Conservation (phyloP, 2,329 filamentous ascomycete species). For the Escovopsis sp. region DNA sequence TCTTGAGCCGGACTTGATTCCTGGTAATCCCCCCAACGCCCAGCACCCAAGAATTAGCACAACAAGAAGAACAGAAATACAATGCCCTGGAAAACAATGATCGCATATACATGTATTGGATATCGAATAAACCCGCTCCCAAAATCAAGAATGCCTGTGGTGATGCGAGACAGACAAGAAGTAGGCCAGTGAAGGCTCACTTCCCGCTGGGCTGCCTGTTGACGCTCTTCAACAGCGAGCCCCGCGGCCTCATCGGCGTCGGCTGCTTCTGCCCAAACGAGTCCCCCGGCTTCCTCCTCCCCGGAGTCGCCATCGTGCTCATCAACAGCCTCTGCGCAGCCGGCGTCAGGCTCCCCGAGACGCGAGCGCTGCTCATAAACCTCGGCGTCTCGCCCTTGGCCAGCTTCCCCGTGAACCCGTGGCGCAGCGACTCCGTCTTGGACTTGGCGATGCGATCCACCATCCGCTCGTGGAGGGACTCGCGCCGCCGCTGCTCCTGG, state of each 20-base stretch:
- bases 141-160: too few relatives aligned
- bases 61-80: too few relatives aligned
- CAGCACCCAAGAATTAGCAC: too few relatives aligned
- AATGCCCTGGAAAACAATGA: too few relatives aligned
- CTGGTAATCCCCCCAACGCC: too few relatives aligned
- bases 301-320: conserved; percentile 39
- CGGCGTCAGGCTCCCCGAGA: conserved; percentile 48
- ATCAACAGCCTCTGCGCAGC: conserved; percentile 56
- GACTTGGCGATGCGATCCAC: conserved; percentile 66
- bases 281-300: conserved; percentile 15
- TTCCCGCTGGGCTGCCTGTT: conserved; percentile 12
- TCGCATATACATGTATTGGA: too few relatives aligned
- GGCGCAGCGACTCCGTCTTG: conserved; percentile 46
- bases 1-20: too few relatives aligned
- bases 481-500: conserved; percentile 56
- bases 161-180: too few relatives aligned
- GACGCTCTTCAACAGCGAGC: conserved; percentile 23
- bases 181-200: too few relatives aligned
- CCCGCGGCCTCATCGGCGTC: conserved; percentile 22
- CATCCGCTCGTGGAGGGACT: conserved; percentile 72
- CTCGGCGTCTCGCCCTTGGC: conserved; percentile 49
- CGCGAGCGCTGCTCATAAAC: conserved; percentile 50
- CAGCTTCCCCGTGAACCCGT: conserved; percentile 43
- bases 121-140: too few relatives aligned
- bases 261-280: conserved; percentile 21